Base-by-base conservation (phyloP, 2,329 filamentous ascomycete species). In the Lachnellula arida region DNA sequence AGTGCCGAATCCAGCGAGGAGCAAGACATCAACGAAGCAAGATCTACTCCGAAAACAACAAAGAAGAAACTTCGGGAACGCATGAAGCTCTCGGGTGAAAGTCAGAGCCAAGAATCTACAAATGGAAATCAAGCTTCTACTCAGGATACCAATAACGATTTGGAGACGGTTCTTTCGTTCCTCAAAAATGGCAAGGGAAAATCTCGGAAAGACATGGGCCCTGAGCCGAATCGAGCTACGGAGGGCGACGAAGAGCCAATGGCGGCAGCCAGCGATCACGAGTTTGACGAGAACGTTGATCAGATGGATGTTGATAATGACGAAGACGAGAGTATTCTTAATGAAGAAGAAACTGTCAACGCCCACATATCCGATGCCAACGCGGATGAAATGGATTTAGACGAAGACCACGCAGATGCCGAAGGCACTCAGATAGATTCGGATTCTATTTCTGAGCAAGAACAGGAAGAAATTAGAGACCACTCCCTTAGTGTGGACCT, bases 51-150 rank as follows among this genome's bases (percentile, higher is more conserved):
- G 17, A 48, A 52, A 37, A 46, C 37, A 34, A 51, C 42, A 25
- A 53, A 22, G 42, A 58, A 44, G 25, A 61, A 59, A 17, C 49
- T 59, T 32, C 49, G 58, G 25, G 42, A 59, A 17, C 51, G 51
- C 4, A 64, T 64, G 60, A 53, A 55, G 35, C 37, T 47, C 12
- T 23, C 44, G 11, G 59, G 51, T 9, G 58, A 59, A 12, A 55
- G 40, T 32, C 48, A 57, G 47, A 58, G 54, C 48, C 59, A 59
- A 46, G 54, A 56, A n/a, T 7, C 51, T 14, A 11, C 9, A 1
- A 17, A 15, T 32, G 49, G 22, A 11, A 28, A 51, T 6, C 12
- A 8, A 15, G 3, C 14, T 40, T 39, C 9, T 14, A 15, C 32
- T n/a, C 22, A 34, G 14, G 46, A 50, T 17, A 44, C 25, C 0